Conservation (phyloP, 768 basidiomycete genomes). For the Tricholoma saponaceum region DNA sequence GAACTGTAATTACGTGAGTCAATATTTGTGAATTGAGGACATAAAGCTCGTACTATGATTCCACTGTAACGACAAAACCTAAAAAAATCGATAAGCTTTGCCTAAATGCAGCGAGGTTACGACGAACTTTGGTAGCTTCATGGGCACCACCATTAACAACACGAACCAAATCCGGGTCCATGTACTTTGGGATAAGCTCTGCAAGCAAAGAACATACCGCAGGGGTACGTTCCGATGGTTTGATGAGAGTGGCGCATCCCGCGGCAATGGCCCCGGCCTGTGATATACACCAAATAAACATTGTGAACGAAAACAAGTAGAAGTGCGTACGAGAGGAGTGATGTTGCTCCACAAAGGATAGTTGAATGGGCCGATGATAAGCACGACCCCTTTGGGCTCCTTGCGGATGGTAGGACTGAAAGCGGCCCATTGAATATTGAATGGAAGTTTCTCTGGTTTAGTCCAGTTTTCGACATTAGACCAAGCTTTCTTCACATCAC, state of each 20-base stretch:
- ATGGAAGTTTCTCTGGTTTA: conserved; percentile 53
- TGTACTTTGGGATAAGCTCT: conserved; percentile 68
- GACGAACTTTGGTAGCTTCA: conserved; percentile 51
- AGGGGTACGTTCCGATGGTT: conserved; percentile 71
- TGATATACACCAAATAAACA: not conserved
- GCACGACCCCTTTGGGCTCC: conserved; percentile 71
- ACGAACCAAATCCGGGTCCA: conserved; percentile 62
- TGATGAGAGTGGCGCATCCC: conserved; percentile 67
- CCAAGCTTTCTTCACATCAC: conserved; percentile 50
- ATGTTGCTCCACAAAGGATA: conserved; percentile 63
- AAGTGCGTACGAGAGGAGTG: conserved; percentile 55
- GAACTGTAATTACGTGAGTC: no score
- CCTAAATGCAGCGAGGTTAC: no score
- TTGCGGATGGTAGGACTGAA: conserved; percentile 63
- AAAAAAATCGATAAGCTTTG: not conserved
- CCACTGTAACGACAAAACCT: conserved; percentile 76
- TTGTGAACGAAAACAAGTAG: no score
- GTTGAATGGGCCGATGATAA: conserved; percentile 74
- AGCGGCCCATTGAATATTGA: no score
- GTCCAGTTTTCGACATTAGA: conserved; percentile 73
- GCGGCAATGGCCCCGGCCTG: conserved; percentile 73
- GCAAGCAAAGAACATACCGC: conserved; percentile 54
- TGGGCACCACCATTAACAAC: conserved; percentile 66
- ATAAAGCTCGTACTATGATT: conserved; percentile 37
- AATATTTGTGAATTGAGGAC: not conserved